Percentiles rank a stretch among this genome's conserved stretches.
These are phyloP conservation scores for Pleurotus salmoneostramineus DNA, from an alignment of 768 basidiomycete species.

Conservation along the genomic window DNA sequence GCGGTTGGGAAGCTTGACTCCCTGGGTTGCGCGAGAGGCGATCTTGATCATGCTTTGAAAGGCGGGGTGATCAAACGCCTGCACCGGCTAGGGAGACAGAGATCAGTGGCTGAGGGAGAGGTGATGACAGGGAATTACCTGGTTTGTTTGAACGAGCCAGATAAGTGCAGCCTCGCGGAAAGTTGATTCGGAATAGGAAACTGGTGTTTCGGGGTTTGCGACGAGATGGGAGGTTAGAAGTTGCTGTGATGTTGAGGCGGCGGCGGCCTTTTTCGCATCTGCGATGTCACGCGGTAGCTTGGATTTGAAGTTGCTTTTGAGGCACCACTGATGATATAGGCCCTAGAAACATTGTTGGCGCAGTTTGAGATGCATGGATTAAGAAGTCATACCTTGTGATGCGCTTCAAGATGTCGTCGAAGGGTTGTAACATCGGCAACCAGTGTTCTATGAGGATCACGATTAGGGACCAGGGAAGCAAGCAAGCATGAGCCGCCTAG, in stretches of 20 bases:
- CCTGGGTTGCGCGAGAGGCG: conserved; percentile 29
- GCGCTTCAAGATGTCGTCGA: conserved; percentile 10
- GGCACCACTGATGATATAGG: conserved; percentile 23
- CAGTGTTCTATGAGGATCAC: conserved; percentile 2
- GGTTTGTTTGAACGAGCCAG: conserved; percentile 35
- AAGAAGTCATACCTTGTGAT: conserved; percentile 12
- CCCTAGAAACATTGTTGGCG: no score
- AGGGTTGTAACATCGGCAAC: conserved; percentile 10
- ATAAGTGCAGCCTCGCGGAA: conserved; percentile 26
- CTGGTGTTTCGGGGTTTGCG: conserved; percentile 12
- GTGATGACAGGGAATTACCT: conserved; percentile 22
- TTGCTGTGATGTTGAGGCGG: neutral
- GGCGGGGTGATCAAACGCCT: conserved; percentile 29
- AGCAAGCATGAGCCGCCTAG: neutral
- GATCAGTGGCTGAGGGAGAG: neutral
- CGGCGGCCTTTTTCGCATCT: conserved; percentile 15
- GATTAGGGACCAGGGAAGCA: neutral
- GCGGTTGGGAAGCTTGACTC: conserved; percentile 28
- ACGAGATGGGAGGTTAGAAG: conserved; percentile 24
- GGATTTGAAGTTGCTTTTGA: conserved; percentile 20
- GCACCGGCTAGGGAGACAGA: conserved; percentile 19
- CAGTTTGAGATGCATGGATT: neutral
- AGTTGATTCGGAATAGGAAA: conserved; percentile 23
- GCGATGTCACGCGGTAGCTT: conserved; percentile 20
- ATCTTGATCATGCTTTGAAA: conserved; percentile 32